Percentiles rank a stretch among this genome's conserved stretches.
Conservation (phyloP, 75 land plant species). For the Pinus tabuliformis region DNA sequence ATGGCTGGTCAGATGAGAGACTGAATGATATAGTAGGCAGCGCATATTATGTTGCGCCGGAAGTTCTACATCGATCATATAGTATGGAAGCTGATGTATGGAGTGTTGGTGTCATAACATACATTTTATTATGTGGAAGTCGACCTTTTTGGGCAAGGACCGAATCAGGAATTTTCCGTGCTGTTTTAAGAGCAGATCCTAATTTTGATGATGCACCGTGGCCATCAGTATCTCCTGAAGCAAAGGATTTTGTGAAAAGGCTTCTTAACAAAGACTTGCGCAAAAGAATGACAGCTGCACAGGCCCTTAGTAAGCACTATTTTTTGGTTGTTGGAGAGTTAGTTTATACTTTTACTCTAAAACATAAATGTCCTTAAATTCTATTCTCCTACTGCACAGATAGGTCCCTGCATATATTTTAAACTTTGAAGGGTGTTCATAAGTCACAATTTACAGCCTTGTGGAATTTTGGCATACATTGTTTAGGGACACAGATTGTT, state of each 20-base stretch:
- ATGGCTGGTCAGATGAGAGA: slow-evolving; percentile 46
- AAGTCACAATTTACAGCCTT: slow-evolving; percentile 1
- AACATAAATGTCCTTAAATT: neutral
- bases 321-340: neutral
- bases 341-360: neutral
- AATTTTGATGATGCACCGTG: slow-evolving; percentile 67
- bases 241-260: slow-evolving; percentile 67
- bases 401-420: neutral
- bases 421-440: neutral
- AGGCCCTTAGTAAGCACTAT: slow-evolving; percentile 47
- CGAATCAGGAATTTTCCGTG: slow-evolving; percentile 50
- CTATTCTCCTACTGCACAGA: neutral
- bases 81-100: slow-evolving; percentile 62
- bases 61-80: slow-evolving; percentile 57
- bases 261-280: slow-evolving; percentile 52
- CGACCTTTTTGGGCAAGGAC: slow-evolving; percentile 62
- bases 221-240: slow-evolving; percentile 60
- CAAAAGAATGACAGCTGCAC: slow-evolving; percentile 65
- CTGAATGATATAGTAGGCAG: slow-evolving; percentile 61
- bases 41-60: slow-evolving; percentile 63
- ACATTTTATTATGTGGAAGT: slow-evolving; percentile 57
- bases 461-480: neutral
- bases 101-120: slow-evolving; percentile 63
- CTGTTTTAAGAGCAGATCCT: slow-evolving; percentile 63
- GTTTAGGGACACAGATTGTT: neutral